Base-by-base conservation (phyloP, 2,329 filamentous ascomycete genomes). In the Neofusicoccum umdonicola region DNA sequence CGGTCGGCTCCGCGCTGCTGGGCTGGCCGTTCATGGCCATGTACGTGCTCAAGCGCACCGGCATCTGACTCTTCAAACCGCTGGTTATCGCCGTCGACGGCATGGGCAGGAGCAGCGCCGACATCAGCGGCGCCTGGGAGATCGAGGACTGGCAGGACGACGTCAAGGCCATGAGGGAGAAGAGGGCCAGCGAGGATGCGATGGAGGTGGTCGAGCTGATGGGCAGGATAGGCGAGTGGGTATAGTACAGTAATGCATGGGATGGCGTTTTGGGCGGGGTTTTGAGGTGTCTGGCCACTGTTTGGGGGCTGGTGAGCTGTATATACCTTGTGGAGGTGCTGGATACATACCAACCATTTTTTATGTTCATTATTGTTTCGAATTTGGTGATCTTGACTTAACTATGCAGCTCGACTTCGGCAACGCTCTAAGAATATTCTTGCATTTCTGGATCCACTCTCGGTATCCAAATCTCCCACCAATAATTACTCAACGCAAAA, bases 11-110 rank as follows among this genome's bases (percentile, higher is more conserved):
- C 31, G 37, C 69, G 3, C 65, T 77, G 3, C 69, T 78, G 13
- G 73, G 72, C 31, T 77, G 75, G 75, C 76, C 76, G 0, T 41
- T 76, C 9, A 72, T 69, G 2, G 71, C 70, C 4, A 68, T 68
- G 22, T 68, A 67, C 61, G 66, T 69, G 48, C 71, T 73, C 63
- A 73, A 73, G 48, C 69, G 69, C n/a, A 67, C 66, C 3, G 70
- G 66, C 22, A 70, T 77, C 69, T 76, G 73, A 76, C 58, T 63
- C 19, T 34, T 56, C 61, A 52, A n/a, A 12, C 61, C 61, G 22
- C 39, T 63, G n/a, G 61, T 63, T 22, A 63, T 63, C 48, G 48
- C 63, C 34, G 41, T 56, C 35, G 70, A 54, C 56, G 69, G 34
- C 54, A 51, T 12, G 44, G 56, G 22, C 3, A 6, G 37, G 13